Evolutionary conservation across 1,139 yeast genomes (phyloP).

Genomic region (Magnusiomyces magnusii): DNA sequence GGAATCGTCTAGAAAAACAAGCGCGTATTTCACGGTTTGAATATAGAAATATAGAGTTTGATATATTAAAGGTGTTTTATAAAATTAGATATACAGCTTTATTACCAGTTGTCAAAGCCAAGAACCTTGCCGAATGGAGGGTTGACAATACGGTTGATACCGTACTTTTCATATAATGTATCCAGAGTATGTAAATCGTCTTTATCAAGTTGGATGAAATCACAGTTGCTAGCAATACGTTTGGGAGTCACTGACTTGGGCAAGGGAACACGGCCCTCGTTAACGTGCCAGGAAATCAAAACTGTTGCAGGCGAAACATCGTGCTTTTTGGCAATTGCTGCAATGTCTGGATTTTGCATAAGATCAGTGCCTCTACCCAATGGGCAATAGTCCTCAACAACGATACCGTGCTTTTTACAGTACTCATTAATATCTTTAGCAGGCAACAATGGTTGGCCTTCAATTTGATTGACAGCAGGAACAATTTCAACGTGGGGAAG

Average conservation of each 20-base stretch:
- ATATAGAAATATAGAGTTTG: too few species aligned
- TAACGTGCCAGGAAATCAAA: conserved; percentile 63
- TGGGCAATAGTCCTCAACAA: conserved; percentile 72
- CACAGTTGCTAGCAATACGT: conserved; percentile 53
- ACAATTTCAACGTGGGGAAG: conserved; percentile 40
- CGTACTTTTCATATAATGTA: conserved; percentile 41
- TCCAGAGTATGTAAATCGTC: conserved; percentile 49
- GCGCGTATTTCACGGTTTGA: too few species aligned
- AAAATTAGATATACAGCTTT: too few species aligned
- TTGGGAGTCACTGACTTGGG: conserved; percentile 64
- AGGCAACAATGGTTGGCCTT: conserved; percentile 67
- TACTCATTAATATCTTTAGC: conserved; percentile 54
- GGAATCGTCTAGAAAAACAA: too few species aligned
- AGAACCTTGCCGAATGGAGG: conserved; percentile 30
- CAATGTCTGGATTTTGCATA: conserved; percentile 43
- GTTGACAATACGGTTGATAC: conserved; percentile 43
- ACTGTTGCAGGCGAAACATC: conserved; percentile 52
- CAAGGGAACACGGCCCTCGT: conserved; percentile 62
- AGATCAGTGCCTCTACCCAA: conserved; percentile 66
- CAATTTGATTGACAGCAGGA: conserved; percentile 72
- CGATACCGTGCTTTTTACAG: conserved; percentile 47
- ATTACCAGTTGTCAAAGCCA: not conserved
- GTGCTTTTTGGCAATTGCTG: conserved; percentile 48
- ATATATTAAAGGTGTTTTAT: too few species aligned
- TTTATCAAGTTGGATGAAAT: conserved; percentile 44